These are phyloP conservation scores for Xylariaceae sp. DNA, from an alignment of 2,329 filamentous ascomycete species.

Conservation along the genomic window DNA sequence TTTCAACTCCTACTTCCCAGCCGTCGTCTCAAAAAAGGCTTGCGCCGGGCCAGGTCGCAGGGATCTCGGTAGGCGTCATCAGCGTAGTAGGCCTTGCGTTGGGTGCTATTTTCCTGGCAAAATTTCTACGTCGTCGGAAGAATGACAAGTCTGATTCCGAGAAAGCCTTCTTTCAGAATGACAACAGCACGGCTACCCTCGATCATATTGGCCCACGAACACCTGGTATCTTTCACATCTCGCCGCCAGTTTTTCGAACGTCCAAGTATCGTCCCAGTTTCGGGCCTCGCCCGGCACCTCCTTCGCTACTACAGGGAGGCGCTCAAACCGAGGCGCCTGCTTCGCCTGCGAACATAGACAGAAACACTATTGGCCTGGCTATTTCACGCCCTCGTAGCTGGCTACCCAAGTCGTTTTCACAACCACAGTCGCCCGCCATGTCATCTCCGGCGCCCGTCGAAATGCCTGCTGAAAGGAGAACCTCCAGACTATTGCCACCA, in stretches of 20 bases:
- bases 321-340: slow-evolving; percentile 19
- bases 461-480: slow-evolving; percentile 29
- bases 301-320: slow-evolving; percentile 14
- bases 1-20: slow-evolving; percentile 8
- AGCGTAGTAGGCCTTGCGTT: slow-evolving; percentile 46
- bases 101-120: slow-evolving; percentile 42
- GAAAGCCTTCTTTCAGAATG: slow-evolving; percentile 36
- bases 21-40: slow-evolving; percentile 22
- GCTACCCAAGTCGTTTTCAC: slow-evolving; percentile 8
- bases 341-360: slow-evolving; percentile 19
- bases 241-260: slow-evolving; percentile 34
- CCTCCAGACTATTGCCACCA: slow-evolving; percentile 42
- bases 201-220: slow-evolving; percentile 23
- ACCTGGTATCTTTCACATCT: slow-evolving; percentile 37
- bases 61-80: slow-evolving; percentile 52
- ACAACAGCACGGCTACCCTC: slow-evolving; percentile 35
- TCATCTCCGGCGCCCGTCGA: slow-evolving; percentile 21
- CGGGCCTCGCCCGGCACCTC: slow-evolving; percentile 18
- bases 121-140: slow-evolving; percentile 38
- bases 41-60: slow-evolving; percentile 46
- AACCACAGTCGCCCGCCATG: slow-evolving; percentile 6
- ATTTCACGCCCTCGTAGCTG: slow-evolving; percentile 36
- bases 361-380: slow-evolving; percentile 41
- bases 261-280: slow-evolving; percentile 28
- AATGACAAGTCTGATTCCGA: slow-evolving; percentile 31